Evolutionary conservation across 352 stramenopile species (phyloP).

Genomic region (Phytophthora ohioensis): DNA sequence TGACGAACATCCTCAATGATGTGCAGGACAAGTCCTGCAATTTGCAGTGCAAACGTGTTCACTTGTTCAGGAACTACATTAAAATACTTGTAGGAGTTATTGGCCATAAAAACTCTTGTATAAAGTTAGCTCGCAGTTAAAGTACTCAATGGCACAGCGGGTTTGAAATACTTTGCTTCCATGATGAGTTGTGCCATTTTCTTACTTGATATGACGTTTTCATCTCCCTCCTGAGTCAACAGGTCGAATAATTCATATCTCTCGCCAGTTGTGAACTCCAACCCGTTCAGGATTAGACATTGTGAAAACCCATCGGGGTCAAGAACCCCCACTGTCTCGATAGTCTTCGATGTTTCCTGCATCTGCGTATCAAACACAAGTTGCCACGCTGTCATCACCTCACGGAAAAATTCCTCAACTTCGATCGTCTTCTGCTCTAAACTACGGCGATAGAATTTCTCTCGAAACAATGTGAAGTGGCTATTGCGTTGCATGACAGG

Average conservation of each 20-base stretch:
- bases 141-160: neutral
- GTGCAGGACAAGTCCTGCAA: slow-evolving; percentile 9
- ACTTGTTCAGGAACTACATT: too few species aligned
- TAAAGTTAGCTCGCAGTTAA: neutral
- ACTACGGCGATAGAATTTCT: slow-evolving; percentile 48
- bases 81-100: too few species aligned
- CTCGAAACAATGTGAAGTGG: slow-evolving; percentile 45
- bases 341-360: slow-evolving; percentile 30
- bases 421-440: slow-evolving; percentile 56
- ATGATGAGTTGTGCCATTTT: slow-evolving; percentile 45
- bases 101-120: too few species aligned
- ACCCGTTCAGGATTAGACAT: slow-evolving; percentile 39
- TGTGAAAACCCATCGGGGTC: slow-evolving; percentile 53
- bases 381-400: slow-evolving; percentile 57
- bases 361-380: slow-evolving; percentile 45
- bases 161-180: slow-evolving; percentile 40
- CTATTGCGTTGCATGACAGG: slow-evolving; percentile 46
- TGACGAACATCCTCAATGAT: slow-evolving; percentile 13
- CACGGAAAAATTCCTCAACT: slow-evolving; percentile 52
- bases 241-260: slow-evolving; percentile 66
- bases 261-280: slow-evolving; percentile 68
- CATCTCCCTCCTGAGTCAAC: slow-evolving; percentile 50
- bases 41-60: too few species aligned
- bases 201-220: slow-evolving; percentile 39
- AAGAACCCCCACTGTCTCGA: slow-evolving; percentile 34